These are phyloP conservation scores for Corylus avellana DNA, from an alignment of 306 rosid species.

Conservation along the genomic window DNA sequence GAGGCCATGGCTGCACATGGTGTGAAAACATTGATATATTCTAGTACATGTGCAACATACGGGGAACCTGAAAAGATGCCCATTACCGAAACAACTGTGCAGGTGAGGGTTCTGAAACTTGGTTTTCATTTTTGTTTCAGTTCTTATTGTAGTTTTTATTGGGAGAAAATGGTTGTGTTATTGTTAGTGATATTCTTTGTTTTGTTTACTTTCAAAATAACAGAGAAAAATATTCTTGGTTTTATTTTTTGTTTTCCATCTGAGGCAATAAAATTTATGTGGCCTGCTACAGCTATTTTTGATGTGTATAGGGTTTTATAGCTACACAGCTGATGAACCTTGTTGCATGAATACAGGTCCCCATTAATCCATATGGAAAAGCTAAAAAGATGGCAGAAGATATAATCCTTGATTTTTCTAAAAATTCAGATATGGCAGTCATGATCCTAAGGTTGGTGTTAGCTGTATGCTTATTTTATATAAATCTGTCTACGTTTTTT, in stretches of 20 bases:
- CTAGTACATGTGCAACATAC: constrained; percentile 98
- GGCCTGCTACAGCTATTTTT: not conserved
- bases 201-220: not conserved
- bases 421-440: constrained; percentile 91
- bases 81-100: constrained; percentile 84
- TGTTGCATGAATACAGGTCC: constrained; percentile 49
- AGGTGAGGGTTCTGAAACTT: constrained; percentile 42
- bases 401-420: constrained; percentile 91
- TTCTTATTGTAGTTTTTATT: constrained; percentile 6
- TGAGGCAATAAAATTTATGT: not conserved
- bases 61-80: constrained; percentile 99
- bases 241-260: constrained; percentile 8
- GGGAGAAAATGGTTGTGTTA: not conserved
- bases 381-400: constrained; percentile 99
- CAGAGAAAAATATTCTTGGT: not conserved
- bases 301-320: not conserved
- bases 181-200: not conserved
- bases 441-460: constrained; percentile 86
- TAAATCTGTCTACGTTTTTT: not conserved
- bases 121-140: not conserved
- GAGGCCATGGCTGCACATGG: constrained; percentile 83
- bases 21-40: constrained; percentile 84
- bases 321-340: not conserved
- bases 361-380: constrained; percentile 98
- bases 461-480: not conserved